Evolutionary conservation across 352 stramenopile species (phyloP).

Genomic region (Peronospora tabacina): DNA sequence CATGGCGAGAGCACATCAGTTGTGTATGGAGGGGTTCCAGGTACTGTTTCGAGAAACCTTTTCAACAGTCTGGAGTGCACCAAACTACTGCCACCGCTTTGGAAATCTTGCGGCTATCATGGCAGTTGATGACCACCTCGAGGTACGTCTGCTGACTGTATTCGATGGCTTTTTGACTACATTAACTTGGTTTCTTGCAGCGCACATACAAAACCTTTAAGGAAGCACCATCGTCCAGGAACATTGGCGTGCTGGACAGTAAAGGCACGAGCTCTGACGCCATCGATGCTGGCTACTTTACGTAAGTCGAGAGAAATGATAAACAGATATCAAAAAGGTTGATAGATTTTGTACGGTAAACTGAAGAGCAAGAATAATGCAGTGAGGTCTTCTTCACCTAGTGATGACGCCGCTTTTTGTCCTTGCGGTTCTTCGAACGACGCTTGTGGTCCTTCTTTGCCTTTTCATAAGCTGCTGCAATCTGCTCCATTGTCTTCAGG

Average conservation of each 20-base stretch:
- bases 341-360: constrained; percentile 38
- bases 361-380: constrained; percentile 13
- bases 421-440: constrained; percentile 62
- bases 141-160: constrained; percentile 25
- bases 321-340: constrained; percentile 9
- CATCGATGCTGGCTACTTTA: constrained; percentile 84
- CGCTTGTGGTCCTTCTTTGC: constrained; percentile 75
- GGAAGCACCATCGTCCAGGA: constrained; percentile 56
- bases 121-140: constrained; percentile 51
- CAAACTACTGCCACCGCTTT: constrained; percentile 86
- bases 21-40: constrained; percentile 82
- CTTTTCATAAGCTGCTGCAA: constrained; percentile 59
- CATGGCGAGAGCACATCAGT: constrained; percentile 76
- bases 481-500: constrained; percentile 50
- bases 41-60: constrained; percentile 71
- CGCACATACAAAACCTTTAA: constrained; percentile 85
- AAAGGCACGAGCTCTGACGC: constrained; percentile 62
- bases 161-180: not conserved
- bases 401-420: constrained; percentile 66
- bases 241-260: constrained; percentile 63
- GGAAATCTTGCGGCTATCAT: constrained; percentile 69
- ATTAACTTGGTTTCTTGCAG: constrained; percentile 15
- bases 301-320: constrained; percentile 26
- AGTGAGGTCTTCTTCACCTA: constrained; percentile 20
- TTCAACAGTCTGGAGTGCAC: constrained; percentile 78